These are phyloP conservation scores for Puccinia hordei DNA, from an alignment of 1,284 basidiomycete genomes.

Conservation along the genomic window DNA sequence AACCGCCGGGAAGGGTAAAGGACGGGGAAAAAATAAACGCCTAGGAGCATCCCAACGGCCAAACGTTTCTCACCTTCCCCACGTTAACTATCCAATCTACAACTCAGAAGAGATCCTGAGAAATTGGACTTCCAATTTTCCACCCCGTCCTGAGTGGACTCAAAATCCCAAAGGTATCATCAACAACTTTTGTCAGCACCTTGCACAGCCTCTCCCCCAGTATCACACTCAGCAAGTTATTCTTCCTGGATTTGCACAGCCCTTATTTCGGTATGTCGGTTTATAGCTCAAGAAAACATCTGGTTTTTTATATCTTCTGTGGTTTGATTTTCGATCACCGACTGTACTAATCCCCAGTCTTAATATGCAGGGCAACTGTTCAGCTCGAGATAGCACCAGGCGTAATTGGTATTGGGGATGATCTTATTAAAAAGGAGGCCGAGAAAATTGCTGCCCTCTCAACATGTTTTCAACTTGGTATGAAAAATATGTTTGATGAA, in stretches of 20 bases:
- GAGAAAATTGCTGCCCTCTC: slow-evolving; percentile 75
- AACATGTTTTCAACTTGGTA: slow-evolving; percentile 70
- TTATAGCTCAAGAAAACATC: not conserved
- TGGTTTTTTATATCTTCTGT: not conserved
- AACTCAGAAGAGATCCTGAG: slow-evolving; percentile 10
- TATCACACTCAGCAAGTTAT: slow-evolving; percentile 38
- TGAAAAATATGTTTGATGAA: slow-evolving; percentile 62
- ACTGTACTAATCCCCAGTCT: not conserved
- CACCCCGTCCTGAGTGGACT: slow-evolving; percentile 43
- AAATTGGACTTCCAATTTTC: slow-evolving; percentile 23
- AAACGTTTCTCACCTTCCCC: slow-evolving; percentile 21
- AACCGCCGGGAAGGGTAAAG: not conserved
- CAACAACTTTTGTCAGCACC: slow-evolving; percentile 41
- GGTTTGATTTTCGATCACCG: not conserved
- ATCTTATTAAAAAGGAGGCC: slow-evolving; percentile 69
- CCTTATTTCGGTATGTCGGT: slow-evolving; percentile 33
- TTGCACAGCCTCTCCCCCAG: slow-evolving; percentile 30
- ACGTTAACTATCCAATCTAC: slow-evolving; percentile 25
- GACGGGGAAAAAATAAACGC: not conserved
- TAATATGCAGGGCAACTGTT: slow-evolving; percentile 28
- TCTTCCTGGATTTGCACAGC: slow-evolving; percentile 5
- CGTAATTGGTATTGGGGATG: slow-evolving; percentile 67
- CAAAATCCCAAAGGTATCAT: slow-evolving; percentile 46
- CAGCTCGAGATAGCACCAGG: slow-evolving; percentile 9
- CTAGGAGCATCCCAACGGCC: not conserved